phyloP scores from a whole-genome alignment of 1,284 basidiomycete genomes.

The Ceratobasidium sp. region DNA sequence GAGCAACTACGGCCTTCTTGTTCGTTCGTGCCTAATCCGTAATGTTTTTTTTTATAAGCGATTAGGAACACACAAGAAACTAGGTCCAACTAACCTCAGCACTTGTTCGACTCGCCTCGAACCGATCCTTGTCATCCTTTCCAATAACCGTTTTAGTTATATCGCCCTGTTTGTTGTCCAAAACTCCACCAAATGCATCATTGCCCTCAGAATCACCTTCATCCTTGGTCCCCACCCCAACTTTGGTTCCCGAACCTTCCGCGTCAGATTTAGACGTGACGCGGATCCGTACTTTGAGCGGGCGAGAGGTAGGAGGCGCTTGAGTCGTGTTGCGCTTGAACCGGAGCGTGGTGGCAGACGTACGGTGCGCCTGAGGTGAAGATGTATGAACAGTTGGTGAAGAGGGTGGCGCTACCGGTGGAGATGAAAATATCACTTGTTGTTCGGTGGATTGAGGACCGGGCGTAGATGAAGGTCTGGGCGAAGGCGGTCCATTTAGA shows the following conservation, averaged over 20 bases:
- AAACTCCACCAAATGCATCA: conserved; percentile 83
- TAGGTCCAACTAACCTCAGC: conserved; percentile 71
- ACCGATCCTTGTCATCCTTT: conserved; percentile 78
- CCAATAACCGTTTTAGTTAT: conserved; percentile 77
- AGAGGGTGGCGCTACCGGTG: neutral
- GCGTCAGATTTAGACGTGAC: conserved; percentile 45
- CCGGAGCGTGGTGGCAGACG: conserved; percentile 27
- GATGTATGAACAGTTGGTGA: conserved; percentile 1
- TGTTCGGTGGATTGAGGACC: neutral
- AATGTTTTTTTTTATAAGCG: conserved; percentile 7
- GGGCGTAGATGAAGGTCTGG: conserved; percentile 3
- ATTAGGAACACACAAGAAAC: conserved; percentile 5
- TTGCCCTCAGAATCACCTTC: conserved; percentile 46
- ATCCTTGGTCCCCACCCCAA: conserved; percentile 56
- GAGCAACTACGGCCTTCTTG: neutral
- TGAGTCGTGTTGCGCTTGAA: conserved; percentile 37
- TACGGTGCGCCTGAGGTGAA: conserved; percentile 20
- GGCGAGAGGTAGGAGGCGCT: conserved; percentile 15
- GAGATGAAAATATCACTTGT: neutral
- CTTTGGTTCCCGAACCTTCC: conserved; percentile 52
- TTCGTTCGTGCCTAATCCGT: conserved; percentile 12
- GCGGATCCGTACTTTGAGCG: conserved; percentile 42
- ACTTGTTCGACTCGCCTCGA: conserved; percentile 75
- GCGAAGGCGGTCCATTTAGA: conserved; percentile 3
- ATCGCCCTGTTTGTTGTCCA: conserved; percentile 80